Conservation (phyloP, 257 asterid species). For the Fraxinus pennsylvanica region DNA sequence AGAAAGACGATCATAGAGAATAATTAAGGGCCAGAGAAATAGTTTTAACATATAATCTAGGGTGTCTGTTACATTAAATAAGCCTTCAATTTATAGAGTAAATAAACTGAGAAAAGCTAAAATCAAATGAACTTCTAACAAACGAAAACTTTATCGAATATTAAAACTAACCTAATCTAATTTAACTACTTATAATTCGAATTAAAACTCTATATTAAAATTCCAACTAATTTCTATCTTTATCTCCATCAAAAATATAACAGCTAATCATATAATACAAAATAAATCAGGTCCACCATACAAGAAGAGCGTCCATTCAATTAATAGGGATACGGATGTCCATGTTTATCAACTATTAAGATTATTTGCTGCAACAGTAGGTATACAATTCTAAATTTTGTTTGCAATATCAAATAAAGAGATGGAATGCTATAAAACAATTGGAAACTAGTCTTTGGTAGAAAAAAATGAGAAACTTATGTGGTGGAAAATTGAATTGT, state of each 20-base stretch:
- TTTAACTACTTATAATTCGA: no score
- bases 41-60: no score
- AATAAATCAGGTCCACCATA: neutral
- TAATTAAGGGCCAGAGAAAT: no score
- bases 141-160: no score
- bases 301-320: neutral
- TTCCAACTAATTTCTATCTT: no score
- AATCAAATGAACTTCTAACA: no score
- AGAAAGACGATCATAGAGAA: no score
- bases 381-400: neutral
- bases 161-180: no score
- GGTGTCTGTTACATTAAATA: no score
- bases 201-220: no score
- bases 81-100: no score
- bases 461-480: neutral
- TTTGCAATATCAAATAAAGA: neutral
- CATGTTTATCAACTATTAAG: neutral
- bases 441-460: neutral
- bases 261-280: neutral
- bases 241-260: neutral
- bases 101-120: no score
- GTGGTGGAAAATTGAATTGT: neutral
- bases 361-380: neutral
- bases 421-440: neutral
- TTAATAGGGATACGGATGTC: neutral